Evolutionary conservation across 2,329 filamentous ascomycete genomes (phyloP).

Genomic region (Purpureocillium lavendulum): DNA sequence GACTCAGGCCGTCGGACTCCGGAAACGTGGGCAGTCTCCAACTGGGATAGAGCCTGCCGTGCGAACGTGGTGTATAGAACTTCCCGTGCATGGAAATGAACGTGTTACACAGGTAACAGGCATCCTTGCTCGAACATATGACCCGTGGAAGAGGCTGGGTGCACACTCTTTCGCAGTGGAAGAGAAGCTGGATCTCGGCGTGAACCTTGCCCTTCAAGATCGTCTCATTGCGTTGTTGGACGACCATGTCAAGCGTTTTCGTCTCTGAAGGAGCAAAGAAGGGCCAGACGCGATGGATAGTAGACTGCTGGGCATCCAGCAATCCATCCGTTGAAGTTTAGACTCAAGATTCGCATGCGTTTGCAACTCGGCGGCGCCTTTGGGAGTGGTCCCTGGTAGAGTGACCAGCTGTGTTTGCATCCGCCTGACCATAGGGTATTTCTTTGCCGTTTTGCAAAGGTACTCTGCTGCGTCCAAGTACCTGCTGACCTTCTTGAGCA

Average conservation of each 20-base stretch:
- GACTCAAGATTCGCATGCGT: no score
- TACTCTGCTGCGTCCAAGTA: slow-evolving; percentile 7
- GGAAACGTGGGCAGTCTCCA: slow-evolving; percentile 2
- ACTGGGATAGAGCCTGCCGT: slow-evolving; percentile 12
- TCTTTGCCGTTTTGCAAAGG: neutral
- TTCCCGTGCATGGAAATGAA: slow-evolving; percentile 7
- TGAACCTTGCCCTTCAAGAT: slow-evolving; percentile 7
- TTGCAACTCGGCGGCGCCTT: no score
- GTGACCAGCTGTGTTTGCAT: neutral
- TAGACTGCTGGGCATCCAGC: no score
- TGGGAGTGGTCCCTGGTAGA: no score
- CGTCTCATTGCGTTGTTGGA: neutral
- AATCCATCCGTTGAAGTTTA: no score
- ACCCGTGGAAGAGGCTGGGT: slow-evolving; percentile 7
- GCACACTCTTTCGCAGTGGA: slow-evolving; percentile 7
- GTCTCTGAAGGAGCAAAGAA: no score
- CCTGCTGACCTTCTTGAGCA: slow-evolving; percentile 8
- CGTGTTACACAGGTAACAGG: slow-evolving; percentile 12
- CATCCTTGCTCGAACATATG: slow-evolving; percentile 12
- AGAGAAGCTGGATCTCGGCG: slow-evolving; percentile 14
- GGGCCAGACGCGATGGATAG: no score
- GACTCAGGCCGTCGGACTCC: no score
- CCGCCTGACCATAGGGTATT: slow-evolving; percentile 4
- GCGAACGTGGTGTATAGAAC: slow-evolving; percentile 6
- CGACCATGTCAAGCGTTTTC: neutral